Evolutionary conservation across 805 yeast species (phyloP).

Genomic region (Starmerella bombi): DNA sequence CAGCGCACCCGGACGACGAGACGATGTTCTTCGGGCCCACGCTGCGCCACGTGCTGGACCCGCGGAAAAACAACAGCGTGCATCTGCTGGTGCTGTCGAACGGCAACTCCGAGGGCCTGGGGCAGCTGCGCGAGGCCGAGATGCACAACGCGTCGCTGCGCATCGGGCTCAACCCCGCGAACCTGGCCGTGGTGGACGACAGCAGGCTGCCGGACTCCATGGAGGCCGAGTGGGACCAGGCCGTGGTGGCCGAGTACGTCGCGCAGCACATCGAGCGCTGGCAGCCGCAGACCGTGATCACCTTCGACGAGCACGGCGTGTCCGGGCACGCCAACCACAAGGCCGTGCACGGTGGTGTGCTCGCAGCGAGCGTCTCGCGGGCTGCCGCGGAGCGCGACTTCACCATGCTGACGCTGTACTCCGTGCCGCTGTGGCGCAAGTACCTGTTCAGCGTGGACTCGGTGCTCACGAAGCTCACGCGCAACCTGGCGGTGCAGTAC

Average conservation of each 20-base stretch:
- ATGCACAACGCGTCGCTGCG: conserved; percentile 40
- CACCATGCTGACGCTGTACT: conserved; percentile 24
- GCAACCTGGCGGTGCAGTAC: conserved; percentile 9
- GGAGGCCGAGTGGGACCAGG: conserved; percentile 48
- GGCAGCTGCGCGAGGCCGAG: conserved; percentile 49
- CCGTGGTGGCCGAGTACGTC: conserved; percentile 32
- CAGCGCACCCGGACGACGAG: conserved; percentile 98
- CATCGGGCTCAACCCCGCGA: conserved; percentile 34
- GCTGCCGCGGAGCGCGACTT: conserved; percentile 8
- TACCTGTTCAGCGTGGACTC: conserved; percentile 28
- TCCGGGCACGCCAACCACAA: conserved; percentile 82
- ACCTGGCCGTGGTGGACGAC: conserved; percentile 38
- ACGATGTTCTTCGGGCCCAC: conserved; percentile 93
- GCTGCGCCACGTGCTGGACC: conserved; percentile 38
- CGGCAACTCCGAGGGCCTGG: conserved; percentile 70
- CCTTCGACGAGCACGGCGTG: conserved; percentile 75
- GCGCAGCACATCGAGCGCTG: conserved; percentile 21
- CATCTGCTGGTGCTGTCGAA: conserved; percentile 56
- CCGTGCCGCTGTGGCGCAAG: conserved; percentile 29
- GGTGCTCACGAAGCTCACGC: conserved; percentile 19
- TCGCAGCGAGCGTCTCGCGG: conserved; percentile 5
- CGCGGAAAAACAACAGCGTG: conserved; percentile 38
- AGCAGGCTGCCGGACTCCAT: conserved; percentile 53
- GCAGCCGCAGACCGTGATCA: conserved; percentile 37
- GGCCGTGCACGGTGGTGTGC: conserved; percentile 21